Evolutionary conservation across 2,329 filamentous ascomycete species (phyloP).

Genomic region (Lasiodiplodia hormozganensis): DNA sequence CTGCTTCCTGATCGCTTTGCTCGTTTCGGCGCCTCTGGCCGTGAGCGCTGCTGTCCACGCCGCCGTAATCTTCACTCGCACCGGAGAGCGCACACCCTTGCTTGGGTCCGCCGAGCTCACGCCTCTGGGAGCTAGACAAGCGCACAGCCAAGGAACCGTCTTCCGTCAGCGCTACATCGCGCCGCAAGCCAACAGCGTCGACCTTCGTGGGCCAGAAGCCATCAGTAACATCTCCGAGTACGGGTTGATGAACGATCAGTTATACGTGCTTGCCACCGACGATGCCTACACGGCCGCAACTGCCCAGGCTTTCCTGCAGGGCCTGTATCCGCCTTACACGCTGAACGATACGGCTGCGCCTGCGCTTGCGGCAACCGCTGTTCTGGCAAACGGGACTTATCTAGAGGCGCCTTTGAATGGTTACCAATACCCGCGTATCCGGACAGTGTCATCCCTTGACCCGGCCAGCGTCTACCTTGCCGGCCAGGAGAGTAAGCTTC

Average conservation of each 20-base stretch:
- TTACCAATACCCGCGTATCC: slow-evolving; percentile 64
- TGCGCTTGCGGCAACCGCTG: slow-evolving; percentile 40
- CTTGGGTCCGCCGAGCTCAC: slow-evolving; percentile 51
- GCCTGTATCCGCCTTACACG: slow-evolving; percentile 62
- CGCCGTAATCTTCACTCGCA: slow-evolving; percentile 60
- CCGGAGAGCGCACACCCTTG: slow-evolving; percentile 62
- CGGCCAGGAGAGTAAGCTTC: slow-evolving; percentile 54
- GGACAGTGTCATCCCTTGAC: slow-evolving; percentile 53
- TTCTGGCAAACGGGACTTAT: slow-evolving; percentile 57
- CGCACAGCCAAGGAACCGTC: slow-evolving; percentile 57
- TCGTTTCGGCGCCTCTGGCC: slow-evolving; percentile 33
- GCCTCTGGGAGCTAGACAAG: slow-evolving; percentile 61
- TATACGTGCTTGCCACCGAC: slow-evolving; percentile 56
- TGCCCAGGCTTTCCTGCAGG: slow-evolving; percentile 68
- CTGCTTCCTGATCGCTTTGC: slow-evolving; percentile 37
- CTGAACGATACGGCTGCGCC: slow-evolving; percentile 39
- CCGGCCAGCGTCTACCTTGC: slow-evolving; percentile 58
- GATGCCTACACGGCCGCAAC: slow-evolving; percentile 58
- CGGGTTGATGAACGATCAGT: slow-evolving; percentile 53
- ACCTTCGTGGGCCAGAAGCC: slow-evolving; percentile 39
- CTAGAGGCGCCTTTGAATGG: slow-evolving; percentile 59
- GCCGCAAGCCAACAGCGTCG: slow-evolving; percentile 32
- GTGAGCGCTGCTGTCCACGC: slow-evolving; percentile 44
- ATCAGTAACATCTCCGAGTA: slow-evolving; percentile 56
- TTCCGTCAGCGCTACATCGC: slow-evolving; percentile 62